Conservation (phyloP, 768 basidiomycete species). For the Calocera cornea region DNA sequence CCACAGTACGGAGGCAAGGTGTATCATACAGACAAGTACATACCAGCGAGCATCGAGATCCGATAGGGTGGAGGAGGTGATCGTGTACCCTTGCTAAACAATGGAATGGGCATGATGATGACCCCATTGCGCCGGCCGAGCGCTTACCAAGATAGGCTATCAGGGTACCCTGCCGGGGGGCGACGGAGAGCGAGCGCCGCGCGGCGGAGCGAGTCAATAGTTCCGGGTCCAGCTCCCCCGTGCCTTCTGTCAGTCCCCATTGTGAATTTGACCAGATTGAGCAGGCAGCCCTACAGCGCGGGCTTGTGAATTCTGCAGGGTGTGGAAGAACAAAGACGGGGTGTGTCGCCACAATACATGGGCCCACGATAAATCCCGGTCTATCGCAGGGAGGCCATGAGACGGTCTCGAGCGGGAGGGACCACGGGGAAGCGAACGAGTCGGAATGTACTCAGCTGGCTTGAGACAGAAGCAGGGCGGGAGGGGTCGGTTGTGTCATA, state of each 20-base stretch:
- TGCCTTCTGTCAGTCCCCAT: neutral
- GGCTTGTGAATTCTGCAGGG: neutral
- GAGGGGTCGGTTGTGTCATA: neutral
- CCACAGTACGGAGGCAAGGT: conserved; percentile 72
- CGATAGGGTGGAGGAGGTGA: neutral
- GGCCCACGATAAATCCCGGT: neutral
- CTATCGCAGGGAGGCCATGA: neutral
- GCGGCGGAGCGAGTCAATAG: neutral
- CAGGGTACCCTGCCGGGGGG: neutral
- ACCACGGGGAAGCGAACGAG: neutral
- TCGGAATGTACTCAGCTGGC: neutral
- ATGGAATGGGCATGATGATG: neutral
- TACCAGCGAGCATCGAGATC: conserved; percentile 23
- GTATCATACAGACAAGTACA: conserved; percentile 69
- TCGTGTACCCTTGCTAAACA: neutral
- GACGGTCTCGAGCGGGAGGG: neutral
- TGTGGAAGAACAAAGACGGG: neutral
- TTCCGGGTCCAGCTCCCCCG: neutral
- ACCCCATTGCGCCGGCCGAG: neutral
- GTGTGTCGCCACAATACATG: neutral
- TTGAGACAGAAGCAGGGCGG: neutral
- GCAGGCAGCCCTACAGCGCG: neutral
- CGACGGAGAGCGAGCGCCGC: neutral
- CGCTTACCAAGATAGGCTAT: neutral
- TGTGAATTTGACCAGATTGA: neutral